phyloP scores from a whole-genome alignment of 305 asterid genomes.

The Fraxinus angustifolia region DNA sequence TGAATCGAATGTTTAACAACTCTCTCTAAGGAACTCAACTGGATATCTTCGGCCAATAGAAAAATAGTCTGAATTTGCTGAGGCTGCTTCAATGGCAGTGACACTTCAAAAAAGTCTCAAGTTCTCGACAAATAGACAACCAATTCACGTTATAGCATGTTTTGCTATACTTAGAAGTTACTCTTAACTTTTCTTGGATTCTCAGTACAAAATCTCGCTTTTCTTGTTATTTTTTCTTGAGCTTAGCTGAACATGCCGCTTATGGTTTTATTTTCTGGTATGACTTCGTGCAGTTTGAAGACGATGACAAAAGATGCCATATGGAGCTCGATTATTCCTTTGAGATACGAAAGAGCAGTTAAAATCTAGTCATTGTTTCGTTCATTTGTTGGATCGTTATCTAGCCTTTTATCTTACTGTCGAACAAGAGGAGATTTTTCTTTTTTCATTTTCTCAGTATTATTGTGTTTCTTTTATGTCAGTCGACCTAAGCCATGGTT shows the following conservation, averaged over 20 bases:
- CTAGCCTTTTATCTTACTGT: neutral
- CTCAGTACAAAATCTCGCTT: neutral
- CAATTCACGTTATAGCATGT: neutral
- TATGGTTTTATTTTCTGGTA: constrained; percentile 11
- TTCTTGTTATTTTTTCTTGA: neutral
- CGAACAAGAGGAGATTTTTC: neutral
- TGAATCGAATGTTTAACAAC: neutral
- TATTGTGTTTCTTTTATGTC: neutral
- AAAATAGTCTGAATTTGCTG: neutral
- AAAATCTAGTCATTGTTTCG: constrained; percentile 17
- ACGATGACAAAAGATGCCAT: constrained; percentile 59
- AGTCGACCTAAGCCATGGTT: neutral
- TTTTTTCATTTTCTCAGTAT: neutral
- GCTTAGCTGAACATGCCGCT: neutral
- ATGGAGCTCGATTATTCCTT: constrained; percentile 70
- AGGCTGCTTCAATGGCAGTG: neutral
- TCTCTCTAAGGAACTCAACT: neutral
- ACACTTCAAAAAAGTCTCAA: neutral
- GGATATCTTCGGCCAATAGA: neutral
- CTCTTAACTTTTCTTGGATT: neutral
- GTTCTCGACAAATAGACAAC: neutral
- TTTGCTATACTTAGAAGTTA: neutral
- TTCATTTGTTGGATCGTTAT: neutral
- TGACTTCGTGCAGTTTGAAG: constrained; percentile 53
- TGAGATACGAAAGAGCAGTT: constrained; percentile 49